Evolutionary conservation across 768 basidiomycete genomes (phyloP), one percentile per base, ranked within the genome.

Genomic region (Russula emetica): DNA sequence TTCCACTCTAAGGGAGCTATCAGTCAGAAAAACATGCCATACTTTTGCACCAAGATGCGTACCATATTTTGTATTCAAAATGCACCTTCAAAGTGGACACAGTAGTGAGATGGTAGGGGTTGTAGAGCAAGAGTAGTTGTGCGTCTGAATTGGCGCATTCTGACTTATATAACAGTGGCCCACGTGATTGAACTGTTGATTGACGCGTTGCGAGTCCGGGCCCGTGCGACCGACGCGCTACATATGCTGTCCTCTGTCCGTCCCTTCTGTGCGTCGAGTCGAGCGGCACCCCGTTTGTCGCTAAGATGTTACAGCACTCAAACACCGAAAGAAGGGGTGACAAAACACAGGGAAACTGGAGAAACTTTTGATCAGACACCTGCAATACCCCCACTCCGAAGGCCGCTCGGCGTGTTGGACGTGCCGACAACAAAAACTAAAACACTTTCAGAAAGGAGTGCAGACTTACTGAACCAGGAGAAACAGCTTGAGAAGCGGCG

Each of bases 321-420:
- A 30, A 51, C 38, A 18, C 20, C 63, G 36, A 61, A 60, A 20
- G 51, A 16, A 45, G 51, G 24, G 24, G 44, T 16, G 24, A 34
- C 32, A 18, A 50, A 50, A 40, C 5, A n/a, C 22, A 18, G 51
- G 9, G 54, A 62, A 55, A 30, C 51, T 13, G 47, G 28, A 38
- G 45, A 55, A 22, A 40, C 57, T 6, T 53, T 55, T 13, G 47
- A 56, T 54, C 42, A 69, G 20, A 22, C n/a, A 24, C 61, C 65
- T 24, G 5, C 42, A 26, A 56, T 63, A 52, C 69, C 71, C 26
- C 71, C 79, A n/a, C 74, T 91, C 32, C 79, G 77, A 61, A 76
- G 89, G 24, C 92, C 94, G 10, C 76, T 95, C 11, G 94, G 94
- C n/a, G 81, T 94, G 40, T 75, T 77, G 47, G 82, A 87, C 61